phyloP scores from a whole-genome alignment of 164 flowering plant genomes.

The Aristolochia fimbriata region DNA sequence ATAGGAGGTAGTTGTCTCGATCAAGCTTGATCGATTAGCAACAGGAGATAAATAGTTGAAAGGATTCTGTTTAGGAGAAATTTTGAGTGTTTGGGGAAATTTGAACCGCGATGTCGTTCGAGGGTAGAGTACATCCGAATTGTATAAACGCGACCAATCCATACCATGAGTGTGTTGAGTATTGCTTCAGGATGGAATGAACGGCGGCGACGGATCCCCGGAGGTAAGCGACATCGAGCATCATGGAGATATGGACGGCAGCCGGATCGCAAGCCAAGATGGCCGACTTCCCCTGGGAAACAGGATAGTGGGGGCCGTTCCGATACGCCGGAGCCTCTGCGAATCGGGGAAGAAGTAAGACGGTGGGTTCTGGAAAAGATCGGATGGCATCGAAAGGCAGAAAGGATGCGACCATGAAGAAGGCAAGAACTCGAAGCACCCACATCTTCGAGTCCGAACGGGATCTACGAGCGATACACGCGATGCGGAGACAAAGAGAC shows the following conservation, averaged over 20 bases:
- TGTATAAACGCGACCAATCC: no score
- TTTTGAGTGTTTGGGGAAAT: no score
- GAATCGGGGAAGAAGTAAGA: slow-evolving; percentile 6
- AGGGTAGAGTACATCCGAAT: no score
- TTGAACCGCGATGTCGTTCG: no score
- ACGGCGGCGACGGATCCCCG: slow-evolving; percentile 65
- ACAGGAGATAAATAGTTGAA: no score
- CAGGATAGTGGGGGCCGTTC: slow-evolving; percentile 22
- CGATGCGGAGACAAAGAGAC: slow-evolving; percentile 36
- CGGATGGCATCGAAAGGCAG: slow-evolving; percentile 4
- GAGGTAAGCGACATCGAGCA: slow-evolving; percentile 37
- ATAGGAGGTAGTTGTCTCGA: no score
- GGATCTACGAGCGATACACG: no score
- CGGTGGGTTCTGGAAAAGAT: slow-evolving; percentile 4
- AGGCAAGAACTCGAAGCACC: background rate
- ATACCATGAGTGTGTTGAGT: no score
- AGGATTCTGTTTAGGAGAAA: no score
- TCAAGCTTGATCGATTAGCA: no score
- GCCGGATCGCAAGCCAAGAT: slow-evolving; percentile 16
- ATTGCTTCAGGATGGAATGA: slow-evolving; percentile 61
- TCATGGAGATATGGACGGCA: slow-evolving; percentile 35
- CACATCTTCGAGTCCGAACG: background rate
- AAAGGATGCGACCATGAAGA: background rate
- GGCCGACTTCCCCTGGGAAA: slow-evolving; percentile 26
- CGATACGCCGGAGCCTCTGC: slow-evolving; percentile 35